Evolutionary conservation across 2,329 filamentous ascomycete species (phyloP), one percentile per base, ranked within the genome.

Genomic region (Fusarium mangiferae): DNA sequence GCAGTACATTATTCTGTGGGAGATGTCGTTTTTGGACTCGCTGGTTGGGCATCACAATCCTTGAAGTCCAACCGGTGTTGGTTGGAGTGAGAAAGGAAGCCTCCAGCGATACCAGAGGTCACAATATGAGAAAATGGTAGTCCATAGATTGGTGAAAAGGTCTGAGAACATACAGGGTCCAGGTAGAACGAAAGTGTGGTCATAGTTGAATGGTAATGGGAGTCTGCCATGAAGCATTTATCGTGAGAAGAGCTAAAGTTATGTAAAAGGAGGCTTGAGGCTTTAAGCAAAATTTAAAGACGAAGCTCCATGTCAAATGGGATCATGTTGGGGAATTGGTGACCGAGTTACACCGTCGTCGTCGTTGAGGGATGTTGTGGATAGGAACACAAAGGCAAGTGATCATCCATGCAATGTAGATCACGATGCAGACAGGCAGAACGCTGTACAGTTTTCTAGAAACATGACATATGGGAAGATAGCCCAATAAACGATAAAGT

Each of bases 91-190:
- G 41, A 58, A 3, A 11, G 24, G 15, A 28, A 18, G 30, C 3
- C 18, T 5, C 18, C 5, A 4, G 12, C 24, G 24, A 51, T 7
- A 3, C 4, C 22, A 30, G 13, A 30, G 20, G 5, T 5, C 11
- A 0, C 2, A 2, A 9, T 2, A 18, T 11, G 9, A n/a, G 12
- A 7, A 14, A 5, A n/a, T 7, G 3, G 3, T 0, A n/a, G 6
- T 10, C 5, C 12, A 18, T 0, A n/a, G 1, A 22, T 28, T 9
- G 10, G 6, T 7, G 1, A 28, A 1, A 13, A 39, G 3, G 11
- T 2, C 9, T 28, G 24, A n/a, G 6, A 5, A 17, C 1, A n/a
- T 4, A 39, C 35, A n/a, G 15, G 14, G 12, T 3, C 12, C 3
- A 3, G 8, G 15, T 39, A 30, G 36, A 55, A n/a, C 8, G 24